Evolutionary conservation across 2,329 filamentous ascomycete species (phyloP).

Genomic region (Esteya vermicola): DNA sequence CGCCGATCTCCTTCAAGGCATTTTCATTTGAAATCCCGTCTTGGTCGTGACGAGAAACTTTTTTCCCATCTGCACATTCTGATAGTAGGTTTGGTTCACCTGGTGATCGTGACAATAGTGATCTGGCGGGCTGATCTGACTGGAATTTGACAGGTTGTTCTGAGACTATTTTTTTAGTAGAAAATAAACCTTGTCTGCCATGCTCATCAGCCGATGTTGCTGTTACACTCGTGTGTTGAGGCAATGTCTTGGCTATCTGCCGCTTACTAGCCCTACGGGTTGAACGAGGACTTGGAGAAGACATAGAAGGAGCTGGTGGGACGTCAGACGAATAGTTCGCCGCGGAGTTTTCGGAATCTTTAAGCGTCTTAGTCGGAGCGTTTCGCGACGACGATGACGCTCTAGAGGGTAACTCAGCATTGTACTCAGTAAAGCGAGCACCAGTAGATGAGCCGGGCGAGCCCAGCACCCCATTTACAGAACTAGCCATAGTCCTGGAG

Average conservation of each 20-base stretch:
- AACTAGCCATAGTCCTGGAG: slow-evolving; percentile 55
- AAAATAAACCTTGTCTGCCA: too few species aligned
- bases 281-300: slow-evolving; percentile 14
- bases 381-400: slow-evolving; percentile 18
- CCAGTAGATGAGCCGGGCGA: slow-evolving; percentile 28
- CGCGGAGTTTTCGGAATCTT: not conserved
- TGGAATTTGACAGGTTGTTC: too few species aligned
- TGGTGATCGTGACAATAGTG: slow-evolving; percentile 33
- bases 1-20: slow-evolving; percentile 75
- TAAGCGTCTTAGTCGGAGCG: slow-evolving; percentile 19
- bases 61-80: slow-evolving; percentile 85
- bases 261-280: slow-evolving; percentile 30
- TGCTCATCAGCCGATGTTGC: slow-evolving; percentile 11
- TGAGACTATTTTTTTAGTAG: too few species aligned
- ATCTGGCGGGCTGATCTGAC: too few species aligned
- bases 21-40: slow-evolving; percentile 51
- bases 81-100: slow-evolving; percentile 47
- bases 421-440: slow-evolving; percentile 33
- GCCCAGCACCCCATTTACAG: slow-evolving; percentile 44
- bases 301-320: not conserved
- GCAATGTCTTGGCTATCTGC: slow-evolving; percentile 11
- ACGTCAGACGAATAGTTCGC: not conserved
- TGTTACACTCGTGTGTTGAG: slow-evolving; percentile 13
- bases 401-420: slow-evolving; percentile 13
- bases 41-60: slow-evolving; percentile 55